These are phyloP conservation scores for Penicillium digitatum DNA, from an alignment of 2,329 filamentous ascomycete species.

Conservation along the genomic window DNA sequence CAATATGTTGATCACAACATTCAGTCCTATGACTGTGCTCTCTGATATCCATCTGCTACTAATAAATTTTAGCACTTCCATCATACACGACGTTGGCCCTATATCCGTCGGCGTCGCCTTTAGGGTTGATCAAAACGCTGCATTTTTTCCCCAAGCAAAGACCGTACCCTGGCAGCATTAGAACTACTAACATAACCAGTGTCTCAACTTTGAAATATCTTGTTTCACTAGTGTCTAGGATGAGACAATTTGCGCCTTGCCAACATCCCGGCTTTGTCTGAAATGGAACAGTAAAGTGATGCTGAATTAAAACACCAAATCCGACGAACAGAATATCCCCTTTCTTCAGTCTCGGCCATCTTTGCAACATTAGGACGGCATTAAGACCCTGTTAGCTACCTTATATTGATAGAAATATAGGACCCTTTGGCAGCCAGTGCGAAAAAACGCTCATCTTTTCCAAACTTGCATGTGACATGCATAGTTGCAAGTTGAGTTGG, in stretches of 20 bases:
- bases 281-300: neutral
- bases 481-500: no score
- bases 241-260: neutral
- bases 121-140: neutral
- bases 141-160: neutral
- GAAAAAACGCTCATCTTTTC: neutral
- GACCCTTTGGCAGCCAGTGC: neutral
- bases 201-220: no score
- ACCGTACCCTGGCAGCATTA: no score
- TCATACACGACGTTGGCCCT: neutral
- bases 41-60: fast-evolving
- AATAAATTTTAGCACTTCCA: neutral
- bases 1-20: neutral
- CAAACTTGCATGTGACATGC: neutral
- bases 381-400: no score
- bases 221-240: no score
- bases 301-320: neutral
- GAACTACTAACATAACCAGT: no score
- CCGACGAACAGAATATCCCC: neutral
- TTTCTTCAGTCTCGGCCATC: neutral
- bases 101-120: no score
- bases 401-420: no score
- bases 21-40: fast-evolving
- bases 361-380: neutral
- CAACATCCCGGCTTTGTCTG: neutral